phyloP scores from a whole-genome alignment of 2,329 filamentous ascomycete species.

The Niveomyces coronatus region DNA sequence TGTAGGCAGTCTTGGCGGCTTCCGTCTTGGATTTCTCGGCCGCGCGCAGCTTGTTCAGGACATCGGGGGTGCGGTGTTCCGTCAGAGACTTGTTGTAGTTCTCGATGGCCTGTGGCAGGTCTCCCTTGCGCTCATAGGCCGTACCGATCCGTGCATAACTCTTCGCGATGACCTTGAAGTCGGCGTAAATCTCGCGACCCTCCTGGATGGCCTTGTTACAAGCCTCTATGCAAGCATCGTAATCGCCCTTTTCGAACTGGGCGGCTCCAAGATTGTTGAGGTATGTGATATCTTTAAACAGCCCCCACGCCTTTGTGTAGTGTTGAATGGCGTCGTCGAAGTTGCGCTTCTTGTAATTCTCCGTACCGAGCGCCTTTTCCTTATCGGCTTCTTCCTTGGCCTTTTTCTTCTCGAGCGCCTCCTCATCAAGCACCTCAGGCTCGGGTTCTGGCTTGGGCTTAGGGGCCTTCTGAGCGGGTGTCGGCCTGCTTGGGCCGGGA shows the following conservation, averaged over 20 bases:
- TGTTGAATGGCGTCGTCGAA: conserved; percentile 92
- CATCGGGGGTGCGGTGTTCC: conserved; percentile 91
- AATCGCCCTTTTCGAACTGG: conserved; percentile 93
- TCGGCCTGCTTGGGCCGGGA: conserved; percentile 25
- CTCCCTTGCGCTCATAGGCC: conserved; percentile 84
- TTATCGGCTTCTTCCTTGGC: conserved; percentile 88
- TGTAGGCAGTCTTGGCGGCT: conserved; percentile 65
- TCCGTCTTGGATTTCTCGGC: conserved; percentile 82
- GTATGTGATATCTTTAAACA: conserved; percentile 94
- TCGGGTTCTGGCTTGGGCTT: conserved; percentile 46
- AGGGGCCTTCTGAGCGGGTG: conserved; percentile 46
- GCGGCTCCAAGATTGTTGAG: conserved; percentile 93
- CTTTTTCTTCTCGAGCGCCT: conserved; percentile 73
- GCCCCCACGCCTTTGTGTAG: conserved; percentile 90
- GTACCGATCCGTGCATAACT: conserved; percentile 91
- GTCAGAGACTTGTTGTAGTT: conserved; percentile 91
- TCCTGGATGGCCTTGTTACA: conserved; percentile 86
- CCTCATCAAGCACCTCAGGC: conserved; percentile 67
- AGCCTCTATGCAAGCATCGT: conserved; percentile 71
- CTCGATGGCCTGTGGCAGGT: conserved; percentile 68
- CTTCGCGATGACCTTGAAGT: conserved; percentile 98
- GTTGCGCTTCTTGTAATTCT: conserved; percentile 96
- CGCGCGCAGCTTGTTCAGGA: conserved; percentile 81
- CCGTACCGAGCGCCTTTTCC: conserved; percentile 88
- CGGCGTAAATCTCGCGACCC: conserved; percentile 78